Evolutionary conservation across 805 yeast species (phyloP).

Genomic region (Monosporozyma solicola): DNA sequence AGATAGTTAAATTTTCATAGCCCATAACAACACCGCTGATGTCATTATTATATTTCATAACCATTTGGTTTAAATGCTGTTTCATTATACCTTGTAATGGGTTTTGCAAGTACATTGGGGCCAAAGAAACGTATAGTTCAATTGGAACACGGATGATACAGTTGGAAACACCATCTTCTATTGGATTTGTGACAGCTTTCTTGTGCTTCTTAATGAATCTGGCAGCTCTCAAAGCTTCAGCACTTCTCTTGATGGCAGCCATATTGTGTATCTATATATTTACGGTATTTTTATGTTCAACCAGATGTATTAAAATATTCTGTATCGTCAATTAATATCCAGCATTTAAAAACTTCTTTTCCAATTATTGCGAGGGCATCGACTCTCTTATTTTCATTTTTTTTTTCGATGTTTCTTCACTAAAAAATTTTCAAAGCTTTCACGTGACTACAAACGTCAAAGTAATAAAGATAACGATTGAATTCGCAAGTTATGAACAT

Average conservation of each 20-base stretch:
- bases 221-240: conserved; percentile 12
- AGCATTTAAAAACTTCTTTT: background rate
- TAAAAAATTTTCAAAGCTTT: background rate
- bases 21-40: conserved; percentile 80
- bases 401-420: background rate
- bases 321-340: background rate
- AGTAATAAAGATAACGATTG: background rate
- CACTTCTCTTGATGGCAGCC: conserved; percentile 21
- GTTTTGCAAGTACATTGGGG: conserved; percentile 63
- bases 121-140: conserved; percentile 70
- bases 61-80: conserved; percentile 84
- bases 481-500: background rate
- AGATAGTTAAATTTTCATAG: conserved; percentile 54
- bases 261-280: conserved; percentile 3
- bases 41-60: conserved; percentile 69
- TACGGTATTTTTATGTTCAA: background rate
- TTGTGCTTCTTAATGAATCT: conserved; percentile 25
- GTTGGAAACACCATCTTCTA: conserved; percentile 25
- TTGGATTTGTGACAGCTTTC: conserved; percentile 21
- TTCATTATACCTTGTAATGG: conserved; percentile 74
- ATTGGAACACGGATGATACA: conserved; percentile 29
- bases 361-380: background rate
- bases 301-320: background rate
- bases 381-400: background rate
- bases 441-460: background rate